These are phyloP conservation scores for Phalaenopsis equestris DNA, from an alignment of 106 monocot genomes.

Conservation along the genomic window DNA sequence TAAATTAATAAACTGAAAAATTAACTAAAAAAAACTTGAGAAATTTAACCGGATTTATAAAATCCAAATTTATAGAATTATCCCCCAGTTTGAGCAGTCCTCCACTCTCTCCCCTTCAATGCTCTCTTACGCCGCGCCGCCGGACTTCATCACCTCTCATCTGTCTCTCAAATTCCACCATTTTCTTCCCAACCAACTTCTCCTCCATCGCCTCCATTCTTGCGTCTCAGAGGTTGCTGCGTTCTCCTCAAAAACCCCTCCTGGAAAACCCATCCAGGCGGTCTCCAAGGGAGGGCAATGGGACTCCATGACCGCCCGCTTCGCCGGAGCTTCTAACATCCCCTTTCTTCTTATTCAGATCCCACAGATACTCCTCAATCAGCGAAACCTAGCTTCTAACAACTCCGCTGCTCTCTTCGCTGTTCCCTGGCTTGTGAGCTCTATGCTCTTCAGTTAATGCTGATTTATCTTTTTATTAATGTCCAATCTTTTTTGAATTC, in stretches of 20 bases:
- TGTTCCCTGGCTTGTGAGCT: constrained; percentile 71
- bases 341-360: constrained; percentile 87
- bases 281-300: constrained; percentile 25
- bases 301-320: constrained; percentile 66
- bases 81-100: too few relatives aligned
- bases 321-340: constrained; percentile 71
- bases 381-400: constrained; percentile 62
- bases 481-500: too few relatives aligned
- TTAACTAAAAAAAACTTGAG: too few relatives aligned
- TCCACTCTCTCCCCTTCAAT: not conserved
- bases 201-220: not conserved
- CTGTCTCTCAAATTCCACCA: not conserved
- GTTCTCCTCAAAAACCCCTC: not conserved
- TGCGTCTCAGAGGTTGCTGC: not conserved
- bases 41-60: too few relatives aligned
- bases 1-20: too few relatives aligned
- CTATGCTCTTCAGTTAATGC: too few relatives aligned
- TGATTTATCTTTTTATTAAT: too few relatives aligned
- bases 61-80: too few relatives aligned
- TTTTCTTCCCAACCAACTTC: not conserved
- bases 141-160: not conserved
- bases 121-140: not conserved
- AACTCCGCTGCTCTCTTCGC: constrained; percentile 66
- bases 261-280: not conserved
- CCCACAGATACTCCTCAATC: constrained; percentile 74